These are phyloP conservation scores for Lactarius indigo DNA, from an alignment of 768 basidiomycete species.

Conservation along the genomic window DNA sequence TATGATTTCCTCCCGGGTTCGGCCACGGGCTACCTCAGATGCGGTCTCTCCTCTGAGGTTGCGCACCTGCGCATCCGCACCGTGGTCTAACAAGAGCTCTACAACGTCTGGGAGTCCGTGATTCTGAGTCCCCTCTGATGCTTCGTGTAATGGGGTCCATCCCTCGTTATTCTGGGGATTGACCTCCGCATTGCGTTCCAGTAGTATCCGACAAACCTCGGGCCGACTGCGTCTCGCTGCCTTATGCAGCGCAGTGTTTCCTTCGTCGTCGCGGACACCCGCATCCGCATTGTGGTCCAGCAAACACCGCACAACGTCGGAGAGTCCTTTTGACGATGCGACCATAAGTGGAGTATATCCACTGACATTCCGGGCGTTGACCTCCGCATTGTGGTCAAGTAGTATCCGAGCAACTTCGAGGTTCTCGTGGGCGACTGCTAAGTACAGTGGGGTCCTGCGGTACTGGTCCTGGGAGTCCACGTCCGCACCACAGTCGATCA, in stretches of 20 bases:
- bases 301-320: not conserved
- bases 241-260: not conserved
- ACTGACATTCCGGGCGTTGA: not conserved
- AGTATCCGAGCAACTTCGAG: not conserved
- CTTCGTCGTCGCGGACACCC: accelerated
- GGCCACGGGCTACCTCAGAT: not conserved
- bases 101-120: not conserved
- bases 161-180: not conserved
- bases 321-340: accelerated
- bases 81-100: not conserved
- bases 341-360: not conserved
- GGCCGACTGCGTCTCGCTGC: not conserved
- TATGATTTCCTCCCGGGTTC: not conserved
- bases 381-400: not conserved
- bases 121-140: accelerated
- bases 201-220: not conserved
- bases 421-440: not conserved
- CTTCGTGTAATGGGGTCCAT: not conserved
- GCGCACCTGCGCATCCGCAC: not conserved
- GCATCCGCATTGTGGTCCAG: not conserved
- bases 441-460: not conserved
- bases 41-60: not conserved
- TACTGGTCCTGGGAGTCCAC: not conserved
- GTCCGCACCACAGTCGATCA: not conserved
- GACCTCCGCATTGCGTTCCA: not conserved